Evolutionary conservation across 2,329 filamentous ascomycete species (phyloP).

Genomic region (Sphaceloma murrayae): DNA sequence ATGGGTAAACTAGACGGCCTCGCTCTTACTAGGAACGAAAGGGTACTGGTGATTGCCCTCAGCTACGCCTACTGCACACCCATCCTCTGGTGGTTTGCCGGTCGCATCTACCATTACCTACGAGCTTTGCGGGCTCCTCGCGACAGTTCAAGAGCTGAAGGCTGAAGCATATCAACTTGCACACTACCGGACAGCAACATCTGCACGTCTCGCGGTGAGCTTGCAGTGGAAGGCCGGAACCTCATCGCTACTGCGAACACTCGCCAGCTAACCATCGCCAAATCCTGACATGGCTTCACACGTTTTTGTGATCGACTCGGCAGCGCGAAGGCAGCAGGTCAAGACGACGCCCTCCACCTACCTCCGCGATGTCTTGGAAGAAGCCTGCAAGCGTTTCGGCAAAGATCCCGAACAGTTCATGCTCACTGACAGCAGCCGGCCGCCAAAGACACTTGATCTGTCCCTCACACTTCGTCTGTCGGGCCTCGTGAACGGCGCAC

Average conservation of each 20-base stretch:
- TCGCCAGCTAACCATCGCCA: no score
- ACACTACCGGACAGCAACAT: background rate
- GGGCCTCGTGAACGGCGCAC: conserved; percentile 74
- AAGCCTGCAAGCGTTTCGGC: conserved; percentile 77
- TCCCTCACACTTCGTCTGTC: conserved; percentile 75
- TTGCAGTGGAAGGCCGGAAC: no score
- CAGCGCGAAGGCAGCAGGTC: conserved; percentile 65
- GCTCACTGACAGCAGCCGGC: conserved; percentile 50
- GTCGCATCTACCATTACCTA: conserved; percentile 23
- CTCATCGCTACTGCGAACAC: background rate
- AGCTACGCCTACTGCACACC: conserved; percentile 28
- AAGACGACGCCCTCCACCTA: conserved; percentile 76
- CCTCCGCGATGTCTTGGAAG: conserved; percentile 72
- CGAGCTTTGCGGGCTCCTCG: conserved; percentile 15
- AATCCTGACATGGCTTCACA: conserved; percentile 77
- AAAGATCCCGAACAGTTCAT: conserved; percentile 63
- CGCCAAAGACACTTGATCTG: conserved; percentile 73
- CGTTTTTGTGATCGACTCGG: conserved; percentile 76
- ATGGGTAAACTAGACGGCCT: conserved; percentile 24
- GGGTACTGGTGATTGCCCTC: conserved; percentile 27
- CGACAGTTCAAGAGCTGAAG: conserved; percentile 3
- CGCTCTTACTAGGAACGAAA: conserved; percentile 27
- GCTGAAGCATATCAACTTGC: background rate
- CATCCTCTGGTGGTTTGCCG: conserved; percentile 23
- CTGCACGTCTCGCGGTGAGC: no score